Evolutionary conservation across 1,284 basidiomycete genomes (phyloP).

Genomic region (Pholiota adiposa): DNA sequence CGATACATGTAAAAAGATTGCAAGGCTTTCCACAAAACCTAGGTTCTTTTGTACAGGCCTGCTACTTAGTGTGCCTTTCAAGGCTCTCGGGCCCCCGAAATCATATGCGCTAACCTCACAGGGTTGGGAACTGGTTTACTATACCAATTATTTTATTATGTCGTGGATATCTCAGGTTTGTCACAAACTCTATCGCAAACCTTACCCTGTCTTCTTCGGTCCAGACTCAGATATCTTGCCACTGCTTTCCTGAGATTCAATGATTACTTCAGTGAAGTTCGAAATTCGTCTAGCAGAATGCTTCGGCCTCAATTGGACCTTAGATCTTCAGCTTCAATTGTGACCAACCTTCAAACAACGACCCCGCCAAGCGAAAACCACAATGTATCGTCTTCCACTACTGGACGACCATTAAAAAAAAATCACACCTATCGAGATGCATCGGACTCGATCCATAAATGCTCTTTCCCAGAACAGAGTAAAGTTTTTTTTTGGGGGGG

Average conservation of each 20-base stretch:
- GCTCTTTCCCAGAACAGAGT: background rate
- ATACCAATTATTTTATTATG: background rate
- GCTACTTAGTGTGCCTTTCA: background rate
- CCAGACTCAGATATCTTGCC: background rate
- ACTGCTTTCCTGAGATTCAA: background rate
- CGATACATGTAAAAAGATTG: constrained; percentile 18
- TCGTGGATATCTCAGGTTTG: background rate
- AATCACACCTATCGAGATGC: background rate
- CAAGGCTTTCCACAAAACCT: background rate
- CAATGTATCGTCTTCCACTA: background rate
- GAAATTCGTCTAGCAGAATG: background rate
- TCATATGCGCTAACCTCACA: background rate
- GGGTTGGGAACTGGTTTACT: background rate
- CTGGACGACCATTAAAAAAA: background rate
- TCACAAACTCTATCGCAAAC: constrained; percentile 5
- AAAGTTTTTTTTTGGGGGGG: too few relatives aligned
- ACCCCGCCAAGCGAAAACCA: background rate
- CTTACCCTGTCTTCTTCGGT: background rate
- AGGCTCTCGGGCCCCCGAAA: background rate
- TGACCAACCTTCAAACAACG: background rate
- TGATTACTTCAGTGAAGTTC: background rate
- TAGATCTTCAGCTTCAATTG: background rate
- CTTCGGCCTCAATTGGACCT: background rate
- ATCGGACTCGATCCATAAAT: background rate
- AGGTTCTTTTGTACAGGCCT: constrained; percentile 4